These are phyloP conservation scores for Cochlearia excelsa DNA, from an alignment of 345 rosid genomes.

Conservation along the genomic window DNA sequence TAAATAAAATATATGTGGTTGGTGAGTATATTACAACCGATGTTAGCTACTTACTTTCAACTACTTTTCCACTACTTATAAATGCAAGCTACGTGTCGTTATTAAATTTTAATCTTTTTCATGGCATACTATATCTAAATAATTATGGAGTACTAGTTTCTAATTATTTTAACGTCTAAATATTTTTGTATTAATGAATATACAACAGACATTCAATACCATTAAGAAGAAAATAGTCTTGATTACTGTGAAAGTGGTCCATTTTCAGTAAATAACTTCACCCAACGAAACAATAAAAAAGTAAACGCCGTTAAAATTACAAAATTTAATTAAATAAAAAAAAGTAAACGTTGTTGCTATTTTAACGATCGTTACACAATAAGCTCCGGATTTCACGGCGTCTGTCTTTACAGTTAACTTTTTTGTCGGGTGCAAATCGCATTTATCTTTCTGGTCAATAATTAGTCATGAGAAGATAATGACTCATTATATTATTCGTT, in stretches of 20 bases:
- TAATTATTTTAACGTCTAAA: background rate
- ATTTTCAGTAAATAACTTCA: background rate
- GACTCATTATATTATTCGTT: too few species aligned
- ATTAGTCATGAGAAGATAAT: constrained; percentile 4
- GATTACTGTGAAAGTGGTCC: constrained; percentile 23
- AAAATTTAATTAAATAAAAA: background rate
- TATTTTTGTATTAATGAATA: background rate
- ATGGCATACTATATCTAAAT: too few species aligned
- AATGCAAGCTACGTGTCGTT: too few species aligned
- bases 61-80: background rate
- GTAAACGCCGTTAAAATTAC: background rate
- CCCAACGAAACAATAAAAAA: background rate
- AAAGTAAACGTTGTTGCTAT: constrained; percentile 17
- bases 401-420: constrained; percentile 10
- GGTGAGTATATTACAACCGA: background rate
- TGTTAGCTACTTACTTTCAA: constrained; percentile 12
- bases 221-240: constrained; percentile 14
- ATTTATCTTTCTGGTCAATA: constrained; percentile 20
- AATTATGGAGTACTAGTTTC: too few species aligned
- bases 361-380: constrained; percentile 24
- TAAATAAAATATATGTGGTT: background rate
- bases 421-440: constrained; percentile 29
- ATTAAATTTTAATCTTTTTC: too few species aligned
- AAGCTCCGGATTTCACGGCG: constrained; percentile 34
- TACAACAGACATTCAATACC: constrained; percentile 33